phyloP scores from a whole-genome alignment of 176 grass and related monocot species.

The Chrysopogon serrulatus region DNA sequence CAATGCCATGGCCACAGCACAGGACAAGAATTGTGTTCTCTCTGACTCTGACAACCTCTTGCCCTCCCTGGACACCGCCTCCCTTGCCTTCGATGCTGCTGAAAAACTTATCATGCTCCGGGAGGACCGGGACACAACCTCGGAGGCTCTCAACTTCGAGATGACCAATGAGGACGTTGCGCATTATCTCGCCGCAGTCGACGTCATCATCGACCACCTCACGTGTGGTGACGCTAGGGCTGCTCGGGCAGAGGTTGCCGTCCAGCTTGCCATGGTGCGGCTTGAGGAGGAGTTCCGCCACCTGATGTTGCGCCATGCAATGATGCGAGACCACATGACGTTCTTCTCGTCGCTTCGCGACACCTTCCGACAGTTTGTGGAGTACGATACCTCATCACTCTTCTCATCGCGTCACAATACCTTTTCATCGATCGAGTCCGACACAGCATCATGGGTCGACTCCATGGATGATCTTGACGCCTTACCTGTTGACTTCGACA shows the following conservation, averaged over 20 bases:
- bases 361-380: constrained; percentile 5
- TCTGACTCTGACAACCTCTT: constrained; percentile 82
- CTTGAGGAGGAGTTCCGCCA: constrained; percentile 84
- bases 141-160: constrained; percentile 68
- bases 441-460: constrained; percentile 60
- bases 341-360: constrained; percentile 63
- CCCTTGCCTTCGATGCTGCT: constrained; percentile 41
- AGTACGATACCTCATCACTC: too few species aligned
- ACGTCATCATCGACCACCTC: constrained; percentile 24
- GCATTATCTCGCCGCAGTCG: constrained; percentile 53
- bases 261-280: constrained; percentile 79
- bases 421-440: constrained; percentile 53
- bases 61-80: constrained; percentile 17
- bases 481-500: constrained; percentile 35
- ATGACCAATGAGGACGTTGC: constrained; percentile 37
- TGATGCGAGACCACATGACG: constrained; percentile 34
- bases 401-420: too few species aligned
- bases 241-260: constrained; percentile 33
- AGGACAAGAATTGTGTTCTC: constrained; percentile 74
- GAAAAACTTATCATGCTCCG: constrained; percentile 56
- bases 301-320: constrained; percentile 67
- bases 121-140: constrained; percentile 58
- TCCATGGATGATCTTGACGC: constrained; percentile 68
- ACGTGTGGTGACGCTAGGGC: neutral
- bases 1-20: constrained; percentile 77